Evolutionary conservation across 768 basidiomycete species (phyloP).

Genomic region (Serpula lacrymans): DNA sequence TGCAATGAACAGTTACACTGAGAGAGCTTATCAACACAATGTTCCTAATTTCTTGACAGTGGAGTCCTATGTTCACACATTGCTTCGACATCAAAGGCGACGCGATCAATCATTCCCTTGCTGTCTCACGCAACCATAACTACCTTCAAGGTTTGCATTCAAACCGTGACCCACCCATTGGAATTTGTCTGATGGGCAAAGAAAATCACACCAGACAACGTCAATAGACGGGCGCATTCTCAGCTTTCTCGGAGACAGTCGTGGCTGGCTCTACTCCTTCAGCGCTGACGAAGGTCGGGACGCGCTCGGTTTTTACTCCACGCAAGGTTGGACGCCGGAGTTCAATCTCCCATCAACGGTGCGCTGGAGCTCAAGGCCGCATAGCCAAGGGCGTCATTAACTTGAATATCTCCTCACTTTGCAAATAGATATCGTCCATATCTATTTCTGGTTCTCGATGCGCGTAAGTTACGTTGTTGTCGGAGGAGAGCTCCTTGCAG

Average conservation of each 20-base stretch:
- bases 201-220: slow-evolving; percentile 37
- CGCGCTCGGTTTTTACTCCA: slow-evolving; percentile 2
- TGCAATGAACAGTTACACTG: too few species aligned
- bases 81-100: slow-evolving; percentile 31
- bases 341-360: slow-evolving; percentile 33
- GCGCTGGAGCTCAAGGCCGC: slow-evolving; percentile 6
- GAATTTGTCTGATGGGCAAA: neutral
- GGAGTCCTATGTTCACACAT: slow-evolving; percentile 39
- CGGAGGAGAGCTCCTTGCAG: neutral
- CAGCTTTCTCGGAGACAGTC: slow-evolving; percentile 48
- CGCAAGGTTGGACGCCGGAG: slow-evolving; percentile 38
- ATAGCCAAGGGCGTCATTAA: too few species aligned
- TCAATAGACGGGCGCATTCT: slow-evolving; percentile 27
- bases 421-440: slow-evolving; percentile 48
- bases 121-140: slow-evolving; percentile 36
- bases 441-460: slow-evolving; percentile 42
- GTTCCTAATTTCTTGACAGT: slow-evolving; percentile 23
- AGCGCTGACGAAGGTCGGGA: slow-evolving; percentile 9
- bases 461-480: slow-evolving; percentile 36
- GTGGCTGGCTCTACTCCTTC: slow-evolving; percentile 49
- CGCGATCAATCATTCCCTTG: slow-evolving; percentile 27
- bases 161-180: neutral
- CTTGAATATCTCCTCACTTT: neutral
- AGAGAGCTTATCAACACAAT: slow-evolving; percentile 12
- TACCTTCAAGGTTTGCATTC: slow-evolving; percentile 45